Percentiles rank a stretch among this genome's conserved stretches.
phyloP scores from a whole-genome alignment of 768 basidiomycete species.

The Mycena galopus region DNA sequence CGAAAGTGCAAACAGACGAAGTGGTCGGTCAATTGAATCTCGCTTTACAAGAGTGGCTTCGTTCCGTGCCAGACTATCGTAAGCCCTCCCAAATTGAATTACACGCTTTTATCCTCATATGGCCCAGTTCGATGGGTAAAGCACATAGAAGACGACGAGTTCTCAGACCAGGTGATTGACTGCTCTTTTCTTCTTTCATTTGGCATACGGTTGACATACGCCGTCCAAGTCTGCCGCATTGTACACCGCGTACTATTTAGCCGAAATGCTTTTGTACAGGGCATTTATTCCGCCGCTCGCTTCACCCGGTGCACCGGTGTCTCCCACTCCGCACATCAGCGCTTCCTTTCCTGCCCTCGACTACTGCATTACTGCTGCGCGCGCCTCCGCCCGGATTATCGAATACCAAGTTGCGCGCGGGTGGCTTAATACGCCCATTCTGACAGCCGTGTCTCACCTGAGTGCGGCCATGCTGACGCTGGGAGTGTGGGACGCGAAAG shows the following conservation, averaged over 20 bases:
- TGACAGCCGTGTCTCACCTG: slow-evolving; percentile 62
- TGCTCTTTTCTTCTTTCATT: not conserved
- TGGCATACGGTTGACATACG: not conserved
- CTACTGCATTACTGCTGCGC: slow-evolving; percentile 72
- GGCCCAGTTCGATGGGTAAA: slow-evolving; percentile 71
- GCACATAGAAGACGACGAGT: slow-evolving; percentile 58
- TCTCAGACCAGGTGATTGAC: slow-evolving; percentile 58
- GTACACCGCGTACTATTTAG: slow-evolving; percentile 70
- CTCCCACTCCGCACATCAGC: slow-evolving; percentile 40
- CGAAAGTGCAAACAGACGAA: slow-evolving; percentile 66
- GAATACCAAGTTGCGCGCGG: slow-evolving; percentile 63
- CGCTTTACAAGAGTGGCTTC: slow-evolving; percentile 80
- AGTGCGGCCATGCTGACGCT: slow-evolving; percentile 67
- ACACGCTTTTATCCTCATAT: slow-evolving; percentile 16
- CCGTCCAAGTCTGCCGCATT: slow-evolving; percentile 63
- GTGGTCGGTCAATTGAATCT: slow-evolving; percentile 77
- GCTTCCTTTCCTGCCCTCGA: slow-evolving; percentile 62
- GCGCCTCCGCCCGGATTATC: slow-evolving; percentile 70
- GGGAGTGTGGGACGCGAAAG: slow-evolving; percentile 69
- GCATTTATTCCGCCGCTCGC: slow-evolving; percentile 68
- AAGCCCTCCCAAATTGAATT: slow-evolving; percentile 42
- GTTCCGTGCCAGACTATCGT: slow-evolving; percentile 78
- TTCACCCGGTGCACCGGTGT: slow-evolving; percentile 31
- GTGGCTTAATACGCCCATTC: slow-evolving; percentile 55
- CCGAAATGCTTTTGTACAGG: slow-evolving; percentile 77